These are phyloP conservation scores for Gloeopeniophorella convolvens DNA, from an alignment of 768 basidiomycete species.

Conservation along the genomic window DNA sequence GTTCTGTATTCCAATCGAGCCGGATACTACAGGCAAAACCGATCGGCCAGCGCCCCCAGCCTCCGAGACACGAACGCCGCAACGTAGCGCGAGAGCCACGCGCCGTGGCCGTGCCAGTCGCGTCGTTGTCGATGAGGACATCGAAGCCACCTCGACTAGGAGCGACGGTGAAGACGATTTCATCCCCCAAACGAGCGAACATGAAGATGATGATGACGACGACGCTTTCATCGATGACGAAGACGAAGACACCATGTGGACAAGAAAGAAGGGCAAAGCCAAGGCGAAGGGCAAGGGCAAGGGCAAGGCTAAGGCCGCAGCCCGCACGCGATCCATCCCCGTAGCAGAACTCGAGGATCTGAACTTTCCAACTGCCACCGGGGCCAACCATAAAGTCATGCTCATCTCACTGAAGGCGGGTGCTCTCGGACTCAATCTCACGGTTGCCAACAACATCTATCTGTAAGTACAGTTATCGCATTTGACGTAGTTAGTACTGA, in stretches of 20 bases:
- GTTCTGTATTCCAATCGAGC: constrained; percentile 64
- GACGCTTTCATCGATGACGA: constrained; percentile 1
- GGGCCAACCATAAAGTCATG: constrained; percentile 68
- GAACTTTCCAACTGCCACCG: constrained; percentile 9
- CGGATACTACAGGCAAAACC: constrained; percentile 18
- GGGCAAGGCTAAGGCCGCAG: constrained; percentile 31
- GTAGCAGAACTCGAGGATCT: not conserved
- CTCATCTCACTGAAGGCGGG: constrained; percentile 80
- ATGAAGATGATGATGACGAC: constrained; percentile 27
- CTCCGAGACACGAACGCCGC: constrained; percentile 16
- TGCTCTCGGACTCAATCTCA: constrained; percentile 81
- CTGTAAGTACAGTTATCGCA: constrained; percentile 42
- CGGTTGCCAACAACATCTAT: constrained; percentile 83
- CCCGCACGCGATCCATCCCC: not conserved
- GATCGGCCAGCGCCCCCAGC: constrained; percentile 6
- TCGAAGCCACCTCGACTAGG: not conserved
- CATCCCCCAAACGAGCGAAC: constrained; percentile 23
- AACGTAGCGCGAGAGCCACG: constrained; percentile 3
- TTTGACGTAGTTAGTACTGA: constrained; percentile 7
- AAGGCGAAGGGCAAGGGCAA: constrained; percentile 18
- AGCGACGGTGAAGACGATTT: constrained; percentile 33
- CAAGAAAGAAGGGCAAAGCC: constrained; percentile 24
- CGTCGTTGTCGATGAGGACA: constrained; percentile 11
- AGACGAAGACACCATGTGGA: not conserved
- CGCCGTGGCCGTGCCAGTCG: not conserved